phyloP scores from a whole-genome alignment of 2,329 filamentous ascomycete genomes.

The Fusarium chuoi region DNA sequence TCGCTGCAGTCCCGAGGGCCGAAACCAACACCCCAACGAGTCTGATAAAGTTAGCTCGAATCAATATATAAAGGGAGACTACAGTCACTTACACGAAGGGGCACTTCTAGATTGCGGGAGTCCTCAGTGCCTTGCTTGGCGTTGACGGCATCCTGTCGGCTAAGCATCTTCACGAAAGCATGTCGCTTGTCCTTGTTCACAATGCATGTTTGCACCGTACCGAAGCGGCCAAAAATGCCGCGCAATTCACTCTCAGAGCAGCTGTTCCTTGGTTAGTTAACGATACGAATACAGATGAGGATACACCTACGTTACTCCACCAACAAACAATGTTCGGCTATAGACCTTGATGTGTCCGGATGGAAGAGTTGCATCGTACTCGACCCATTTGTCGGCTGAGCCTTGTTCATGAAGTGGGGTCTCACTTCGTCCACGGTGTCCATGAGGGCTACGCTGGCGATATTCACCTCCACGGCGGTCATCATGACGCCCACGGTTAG shows the following conservation, averaged over 20 bases:
- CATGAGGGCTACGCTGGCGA: constrained; percentile 85
- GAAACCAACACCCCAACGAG: constrained; percentile 97
- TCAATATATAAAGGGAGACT: constrained; percentile 18
- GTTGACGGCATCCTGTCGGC: constrained; percentile 81
- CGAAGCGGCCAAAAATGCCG: constrained; percentile 81
- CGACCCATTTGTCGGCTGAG: constrained; percentile 73
- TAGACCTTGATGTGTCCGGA: constrained; percentile 88
- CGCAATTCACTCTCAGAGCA: constrained; percentile 85
- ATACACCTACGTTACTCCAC: constrained; percentile 83
- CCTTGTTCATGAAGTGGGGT: constrained; percentile 58
- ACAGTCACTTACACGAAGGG: constrained; percentile 71
- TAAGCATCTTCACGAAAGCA: constrained; percentile 99
- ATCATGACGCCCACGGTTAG: constrained; percentile 68
- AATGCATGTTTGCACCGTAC: constrained; percentile 94
- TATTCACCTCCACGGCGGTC: constrained; percentile 74
- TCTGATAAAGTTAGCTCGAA: constrained; percentile 61
- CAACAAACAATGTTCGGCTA: constrained; percentile 95
- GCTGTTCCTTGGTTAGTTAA: constrained; percentile 54
- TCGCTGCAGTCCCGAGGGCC: constrained; percentile 97
- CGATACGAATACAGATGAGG: not conserved
- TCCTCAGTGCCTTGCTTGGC: constrained; percentile 92
- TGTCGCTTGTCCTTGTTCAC: constrained; percentile 98
- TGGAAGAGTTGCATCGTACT: constrained; percentile 79
- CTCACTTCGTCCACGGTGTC: constrained; percentile 73
- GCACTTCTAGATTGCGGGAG: constrained; percentile 75